Conservation (phyloP, 2,329 filamentous ascomycete species). For the Alternaria gansuensis region DNA sequence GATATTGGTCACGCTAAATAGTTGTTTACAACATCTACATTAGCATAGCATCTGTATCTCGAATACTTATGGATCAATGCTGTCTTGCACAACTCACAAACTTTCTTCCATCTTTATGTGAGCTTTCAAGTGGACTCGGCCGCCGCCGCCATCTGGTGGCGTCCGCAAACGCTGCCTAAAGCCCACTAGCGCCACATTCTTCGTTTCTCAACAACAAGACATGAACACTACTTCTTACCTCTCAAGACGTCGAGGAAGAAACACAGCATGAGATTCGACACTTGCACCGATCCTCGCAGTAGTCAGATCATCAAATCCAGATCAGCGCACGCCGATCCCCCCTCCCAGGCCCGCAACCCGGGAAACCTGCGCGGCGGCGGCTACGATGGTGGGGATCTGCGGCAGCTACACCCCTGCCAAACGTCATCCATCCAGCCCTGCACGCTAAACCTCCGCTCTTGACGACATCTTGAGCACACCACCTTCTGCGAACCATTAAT, state of each 20-base stretch:
- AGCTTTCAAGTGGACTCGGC: neutral
- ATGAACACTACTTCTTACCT: neutral
- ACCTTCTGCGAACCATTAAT: slow-evolving; percentile 3
- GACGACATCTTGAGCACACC: slow-evolving; percentile 25
- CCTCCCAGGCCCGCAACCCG: slow-evolving; percentile 6
- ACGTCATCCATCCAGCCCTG: slow-evolving; percentile 28
- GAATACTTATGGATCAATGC: slow-evolving; percentile 9
- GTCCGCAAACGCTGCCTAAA: neutral
- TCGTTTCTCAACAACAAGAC: neutral
- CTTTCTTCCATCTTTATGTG: neutral
- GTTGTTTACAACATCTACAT: slow-evolving; percentile 16
- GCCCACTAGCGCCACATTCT: neutral
- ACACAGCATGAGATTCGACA: neutral
- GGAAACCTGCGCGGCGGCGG: slow-evolving; percentile 8
- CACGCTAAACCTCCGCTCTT: slow-evolving; percentile 18
- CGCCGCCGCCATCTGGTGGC: neutral
- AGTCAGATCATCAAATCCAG: slow-evolving; percentile 1
- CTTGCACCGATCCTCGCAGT: neutral
- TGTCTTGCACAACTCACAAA: neutral
- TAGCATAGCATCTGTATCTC: slow-evolving; percentile 7
- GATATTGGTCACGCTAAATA: slow-evolving; percentile 26
- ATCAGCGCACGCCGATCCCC: slow-evolving; percentile 16
- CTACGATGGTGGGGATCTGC: slow-evolving; percentile 16
- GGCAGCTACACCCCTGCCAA: slow-evolving; percentile 22
- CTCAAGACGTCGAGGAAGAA: neutral